These are phyloP conservation scores for Nyctanthes arbortristis DNA, from an alignment of 257 asterid species.

Conservation along the genomic window DNA sequence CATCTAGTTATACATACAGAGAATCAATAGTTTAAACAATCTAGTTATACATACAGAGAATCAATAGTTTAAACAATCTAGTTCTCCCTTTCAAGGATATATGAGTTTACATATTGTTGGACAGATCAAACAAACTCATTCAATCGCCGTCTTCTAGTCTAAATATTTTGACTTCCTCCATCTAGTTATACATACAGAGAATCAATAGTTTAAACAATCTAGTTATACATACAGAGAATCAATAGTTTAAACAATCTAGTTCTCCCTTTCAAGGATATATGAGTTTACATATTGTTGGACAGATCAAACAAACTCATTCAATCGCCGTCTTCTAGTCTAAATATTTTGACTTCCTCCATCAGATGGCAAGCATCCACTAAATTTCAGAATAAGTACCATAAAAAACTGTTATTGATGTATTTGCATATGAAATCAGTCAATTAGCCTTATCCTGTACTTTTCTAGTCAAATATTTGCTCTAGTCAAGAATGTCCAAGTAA, in stretches of 20 bases:
- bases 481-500: background rate
- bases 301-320: background rate
- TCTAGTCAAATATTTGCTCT: background rate
- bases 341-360: background rate
- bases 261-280: background rate
- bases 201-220: too few relatives aligned
- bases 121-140: too few relatives aligned
- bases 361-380: background rate
- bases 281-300: background rate
- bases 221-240: background rate
- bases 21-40: too few relatives aligned
- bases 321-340: background rate
- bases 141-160: background rate
- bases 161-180: background rate
- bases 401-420: background rate
- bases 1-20: too few relatives aligned
- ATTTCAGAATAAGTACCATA: conserved; percentile 1
- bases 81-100: background rate
- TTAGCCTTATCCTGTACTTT: background rate
- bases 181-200: too few relatives aligned
- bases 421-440: background rate
- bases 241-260: background rate
- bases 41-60: background rate
- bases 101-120: background rate
- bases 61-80: background rate